phyloP scores from a whole-genome alignment of 2,329 filamentous ascomycete species.

The Ophiostoma piceae region DNA sequence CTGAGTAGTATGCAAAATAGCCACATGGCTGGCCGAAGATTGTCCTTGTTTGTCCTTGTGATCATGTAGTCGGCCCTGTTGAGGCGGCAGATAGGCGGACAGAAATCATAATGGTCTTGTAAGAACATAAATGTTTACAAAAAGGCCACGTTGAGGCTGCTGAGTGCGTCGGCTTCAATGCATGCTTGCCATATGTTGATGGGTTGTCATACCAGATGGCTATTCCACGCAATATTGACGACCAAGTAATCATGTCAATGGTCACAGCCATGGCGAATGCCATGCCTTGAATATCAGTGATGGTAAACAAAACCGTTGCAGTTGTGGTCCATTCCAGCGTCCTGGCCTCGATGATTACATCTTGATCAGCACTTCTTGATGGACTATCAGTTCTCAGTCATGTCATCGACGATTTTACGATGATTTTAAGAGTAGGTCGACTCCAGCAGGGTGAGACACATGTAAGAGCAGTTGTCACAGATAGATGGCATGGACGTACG shows the following conservation, averaged over 20 bases:
- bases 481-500: slow-evolving; percentile 2
- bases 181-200: neutral
- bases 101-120: neutral
- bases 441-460: neutral
- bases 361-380: too few relatives aligned
- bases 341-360: neutral
- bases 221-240: neutral
- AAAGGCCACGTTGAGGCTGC: neutral
- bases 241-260: neutral
- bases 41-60: neutral
- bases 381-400: too few relatives aligned
- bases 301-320: neutral
- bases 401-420: too few relatives aligned
- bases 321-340: neutral
- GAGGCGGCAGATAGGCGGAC: too few relatives aligned
- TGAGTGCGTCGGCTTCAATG: neutral
- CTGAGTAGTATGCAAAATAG: neutral
- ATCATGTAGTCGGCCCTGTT: neutral
- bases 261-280: neutral
- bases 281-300: neutral
- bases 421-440: too few relatives aligned
- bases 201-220: neutral
- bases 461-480: neutral
- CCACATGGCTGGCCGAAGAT: neutral
- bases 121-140: neutral